phyloP scores from a whole-genome alignment of 1,284 basidiomycete species.

The Trichosporon faecale region DNA sequence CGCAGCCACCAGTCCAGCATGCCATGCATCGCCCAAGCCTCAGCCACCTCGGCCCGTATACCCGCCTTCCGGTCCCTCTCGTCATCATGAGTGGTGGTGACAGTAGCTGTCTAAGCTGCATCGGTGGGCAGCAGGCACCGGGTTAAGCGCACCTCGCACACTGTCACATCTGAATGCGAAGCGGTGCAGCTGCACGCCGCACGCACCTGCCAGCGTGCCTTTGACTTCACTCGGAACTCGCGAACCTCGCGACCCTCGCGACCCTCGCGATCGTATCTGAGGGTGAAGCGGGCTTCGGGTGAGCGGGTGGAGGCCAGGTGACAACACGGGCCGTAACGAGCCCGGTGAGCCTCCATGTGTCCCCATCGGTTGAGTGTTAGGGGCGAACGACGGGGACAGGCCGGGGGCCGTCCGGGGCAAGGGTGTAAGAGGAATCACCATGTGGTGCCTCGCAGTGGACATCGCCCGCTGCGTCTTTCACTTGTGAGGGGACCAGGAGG shows the following conservation, averaged over 20 bases:
- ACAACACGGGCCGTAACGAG: too few relatives aligned
- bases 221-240: not conserved
- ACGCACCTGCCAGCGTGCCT: not conserved
- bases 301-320: too few relatives aligned
- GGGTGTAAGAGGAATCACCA: too few relatives aligned
- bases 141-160: not conserved
- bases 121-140: not conserved
- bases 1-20: not conserved
- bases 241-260: not conserved
- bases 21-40: not conserved
- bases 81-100: not conserved
- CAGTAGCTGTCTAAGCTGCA: not conserved
- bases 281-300: not conserved
- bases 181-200: not conserved
- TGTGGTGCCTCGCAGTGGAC: not conserved
- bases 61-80: too few relatives aligned
- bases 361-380: too few relatives aligned
- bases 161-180: not conserved
- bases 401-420: too few relatives aligned
- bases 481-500: not conserved
- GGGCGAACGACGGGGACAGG: not conserved
- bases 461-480: not conserved
- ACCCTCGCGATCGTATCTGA: too few relatives aligned
- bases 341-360: not conserved
- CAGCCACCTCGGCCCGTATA: not conserved